These are phyloP conservation scores for Pichia sp. DNA, from an alignment of 1,139 yeast genomes.

Conservation along the genomic window DNA sequence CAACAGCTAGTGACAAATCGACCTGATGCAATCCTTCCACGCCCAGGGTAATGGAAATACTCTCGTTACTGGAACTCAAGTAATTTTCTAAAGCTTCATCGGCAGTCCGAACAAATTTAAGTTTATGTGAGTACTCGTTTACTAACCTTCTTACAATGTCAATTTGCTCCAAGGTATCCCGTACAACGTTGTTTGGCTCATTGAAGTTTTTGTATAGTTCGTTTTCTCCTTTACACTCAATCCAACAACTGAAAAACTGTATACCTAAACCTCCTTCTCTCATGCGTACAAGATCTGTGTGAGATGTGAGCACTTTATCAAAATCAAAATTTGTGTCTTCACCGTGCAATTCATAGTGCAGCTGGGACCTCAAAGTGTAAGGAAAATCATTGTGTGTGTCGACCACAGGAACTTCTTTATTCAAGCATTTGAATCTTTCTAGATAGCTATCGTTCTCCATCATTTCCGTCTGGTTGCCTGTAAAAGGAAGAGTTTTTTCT, in stretches of 20 bases:
- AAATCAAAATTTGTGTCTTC: slow-evolving; percentile 35
- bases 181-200: slow-evolving; percentile 38
- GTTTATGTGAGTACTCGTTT: slow-evolving; percentile 36
- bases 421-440: not conserved
- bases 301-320: slow-evolving; percentile 36
- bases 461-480: no score
- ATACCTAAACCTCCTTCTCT: slow-evolving; percentile 41
- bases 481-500: no score
- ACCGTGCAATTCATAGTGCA: slow-evolving; percentile 42
- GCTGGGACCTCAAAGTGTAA: slow-evolving; percentile 39
- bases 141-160: slow-evolving; percentile 47
- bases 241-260: slow-evolving; percentile 46
- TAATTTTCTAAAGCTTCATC: no score
- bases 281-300: slow-evolving; percentile 41
- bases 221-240: slow-evolving; percentile 42
- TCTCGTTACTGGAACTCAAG: slow-evolving; percentile 32
- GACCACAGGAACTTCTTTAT: slow-evolving; percentile 35
- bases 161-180: slow-evolving; percentile 52
- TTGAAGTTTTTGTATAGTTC: slow-evolving; percentile 41
- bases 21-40: slow-evolving; percentile 53
- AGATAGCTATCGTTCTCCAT: no score
- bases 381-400: slow-evolving; percentile 53
- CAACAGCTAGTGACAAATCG: slow-evolving; percentile 46
- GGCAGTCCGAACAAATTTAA: slow-evolving; percentile 40
- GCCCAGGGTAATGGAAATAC: slow-evolving; percentile 46